phyloP scores from a whole-genome alignment of 768 basidiomycete species.

The Kwoniella dendrophila region DNA sequence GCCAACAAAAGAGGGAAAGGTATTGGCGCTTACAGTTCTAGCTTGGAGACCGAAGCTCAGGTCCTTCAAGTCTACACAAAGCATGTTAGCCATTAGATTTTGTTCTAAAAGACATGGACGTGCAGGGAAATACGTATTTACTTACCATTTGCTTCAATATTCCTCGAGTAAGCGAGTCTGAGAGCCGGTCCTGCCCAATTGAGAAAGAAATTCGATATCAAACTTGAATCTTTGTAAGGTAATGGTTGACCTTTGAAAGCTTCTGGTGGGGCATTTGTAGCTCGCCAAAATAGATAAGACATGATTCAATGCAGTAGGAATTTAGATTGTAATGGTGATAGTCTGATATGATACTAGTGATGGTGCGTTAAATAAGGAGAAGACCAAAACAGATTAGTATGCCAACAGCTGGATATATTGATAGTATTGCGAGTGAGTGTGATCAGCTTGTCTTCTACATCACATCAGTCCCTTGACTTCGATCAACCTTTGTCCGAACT shows the following conservation, averaged over 20 bases:
- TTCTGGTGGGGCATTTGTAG: slow-evolving; percentile 8
- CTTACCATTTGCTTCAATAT: slow-evolving; percentile 12
- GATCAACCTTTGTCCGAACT: too few species aligned
- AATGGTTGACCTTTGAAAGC: slow-evolving; percentile 18
- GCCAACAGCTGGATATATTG: too few species aligned
- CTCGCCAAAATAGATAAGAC: slow-evolving; percentile 11
- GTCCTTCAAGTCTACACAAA: slow-evolving; percentile 22
- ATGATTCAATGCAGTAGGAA: too few species aligned
- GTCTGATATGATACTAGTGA: too few species aligned
- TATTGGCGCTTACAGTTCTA: slow-evolving; percentile 31
- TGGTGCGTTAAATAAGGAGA: too few species aligned
- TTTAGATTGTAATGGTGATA: too few species aligned
- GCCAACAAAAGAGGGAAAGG: too few species aligned
- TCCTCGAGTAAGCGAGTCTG: slow-evolving; percentile 17
- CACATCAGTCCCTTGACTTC: too few species aligned
- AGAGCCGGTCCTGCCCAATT: slow-evolving; percentile 21
- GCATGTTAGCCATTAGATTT: neutral
- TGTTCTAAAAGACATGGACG: neutral
- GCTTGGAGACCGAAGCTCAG: slow-evolving; percentile 19
- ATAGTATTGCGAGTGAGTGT: too few species aligned
- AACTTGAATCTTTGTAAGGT: slow-evolving; percentile 12
- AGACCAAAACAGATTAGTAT: too few species aligned
- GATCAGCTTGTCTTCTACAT: too few species aligned
- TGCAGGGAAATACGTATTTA: neutral
- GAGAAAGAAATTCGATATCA: slow-evolving; percentile 9